These are phyloP conservation scores for Aspergillus mulundensis DNA, from an alignment of 495 filamentous ascomycete species.

Conservation along the genomic window DNA sequence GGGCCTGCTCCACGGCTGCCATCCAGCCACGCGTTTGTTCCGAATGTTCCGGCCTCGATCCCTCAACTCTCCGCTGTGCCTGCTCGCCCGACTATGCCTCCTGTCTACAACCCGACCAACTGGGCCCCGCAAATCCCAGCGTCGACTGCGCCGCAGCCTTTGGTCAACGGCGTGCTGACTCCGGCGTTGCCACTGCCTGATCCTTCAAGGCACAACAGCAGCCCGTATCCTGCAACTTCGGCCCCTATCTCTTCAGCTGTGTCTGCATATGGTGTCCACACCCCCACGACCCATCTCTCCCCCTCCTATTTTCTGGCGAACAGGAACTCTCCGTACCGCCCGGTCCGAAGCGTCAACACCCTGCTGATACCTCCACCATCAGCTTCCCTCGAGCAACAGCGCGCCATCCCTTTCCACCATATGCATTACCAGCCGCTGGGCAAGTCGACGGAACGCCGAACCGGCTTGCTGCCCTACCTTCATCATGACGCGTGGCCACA, in stretches of 20 bases:
- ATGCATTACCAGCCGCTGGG: slow-evolving; percentile 96
- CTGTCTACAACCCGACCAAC: slow-evolving; percentile 52
- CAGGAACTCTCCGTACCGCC: slow-evolving; percentile 83
- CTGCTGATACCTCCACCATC: slow-evolving; percentile 85
- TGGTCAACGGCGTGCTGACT: slow-evolving; percentile 42
- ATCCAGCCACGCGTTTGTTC: slow-evolving; percentile 30
- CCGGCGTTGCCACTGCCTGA: slow-evolving; percentile 50
- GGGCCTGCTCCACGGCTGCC: slow-evolving; percentile 50
- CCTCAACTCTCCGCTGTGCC: slow-evolving; percentile 45
- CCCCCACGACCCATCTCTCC: slow-evolving; percentile 54
- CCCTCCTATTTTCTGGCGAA: slow-evolving; percentile 60
- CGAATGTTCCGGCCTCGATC: slow-evolving; percentile 26
- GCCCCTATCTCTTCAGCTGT: slow-evolving; percentile 38
- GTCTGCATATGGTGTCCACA: slow-evolving; percentile 41
- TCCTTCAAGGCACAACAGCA: slow-evolving; percentile 37
- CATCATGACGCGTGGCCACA: slow-evolving; percentile 47
- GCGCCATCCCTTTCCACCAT: slow-evolving; percentile 61
- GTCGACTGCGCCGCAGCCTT: slow-evolving; percentile 35
- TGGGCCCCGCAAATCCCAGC: slow-evolving; percentile 48
- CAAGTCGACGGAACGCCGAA: slow-evolving; percentile 68
- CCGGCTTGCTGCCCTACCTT: slow-evolving; percentile 77
- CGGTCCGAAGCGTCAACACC: slow-evolving; percentile 82
- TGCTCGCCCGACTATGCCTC: slow-evolving; percentile 52
- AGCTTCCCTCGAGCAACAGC: slow-evolving; percentile 69
- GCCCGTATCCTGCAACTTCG: slow-evolving; percentile 35